Conservation (phyloP, 2,329 filamentous ascomycete species). For the Ophiostoma novo-ulmi region DNA sequence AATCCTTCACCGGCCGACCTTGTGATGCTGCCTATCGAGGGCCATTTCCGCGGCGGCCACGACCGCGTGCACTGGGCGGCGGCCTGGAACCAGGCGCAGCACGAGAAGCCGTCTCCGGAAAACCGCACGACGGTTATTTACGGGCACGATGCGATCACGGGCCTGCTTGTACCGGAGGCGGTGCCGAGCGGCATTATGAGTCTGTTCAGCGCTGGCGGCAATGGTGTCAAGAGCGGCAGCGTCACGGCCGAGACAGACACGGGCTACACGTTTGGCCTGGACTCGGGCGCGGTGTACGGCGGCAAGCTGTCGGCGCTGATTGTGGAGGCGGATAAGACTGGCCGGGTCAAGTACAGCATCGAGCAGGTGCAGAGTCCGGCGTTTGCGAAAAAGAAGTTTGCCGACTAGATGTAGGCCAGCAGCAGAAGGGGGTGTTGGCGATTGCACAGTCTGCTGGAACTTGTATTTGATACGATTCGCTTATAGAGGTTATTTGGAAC, state of each 20-base stretch:
- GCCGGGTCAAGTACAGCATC: slow-evolving; percentile 35
- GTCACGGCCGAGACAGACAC: slow-evolving; percentile 25
- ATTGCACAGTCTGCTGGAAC: not conserved
- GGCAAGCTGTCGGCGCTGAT: slow-evolving; percentile 71
- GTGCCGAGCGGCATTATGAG: slow-evolving; percentile 13
- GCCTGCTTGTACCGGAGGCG: slow-evolving; percentile 46
- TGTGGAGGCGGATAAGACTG: slow-evolving; percentile 49
- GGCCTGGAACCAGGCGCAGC: slow-evolving; percentile 52
- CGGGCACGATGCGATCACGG: slow-evolving; percentile 74
- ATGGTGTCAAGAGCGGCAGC: slow-evolving; percentile 22
- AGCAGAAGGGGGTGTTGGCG: not conserved
- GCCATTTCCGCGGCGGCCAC: slow-evolving; percentile 44
- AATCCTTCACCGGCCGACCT: slow-evolving; percentile 23
- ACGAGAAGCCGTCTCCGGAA: slow-evolving; percentile 29
- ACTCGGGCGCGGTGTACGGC: slow-evolving; percentile 75
- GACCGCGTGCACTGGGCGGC: slow-evolving; percentile 56
- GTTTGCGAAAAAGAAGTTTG: slow-evolving; percentile 19
- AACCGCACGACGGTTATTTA: slow-evolving; percentile 68
- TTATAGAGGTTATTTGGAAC: not conserved
- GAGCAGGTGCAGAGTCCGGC: slow-evolving; percentile 41
- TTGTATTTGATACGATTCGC: not conserved
- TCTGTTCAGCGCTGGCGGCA: slow-evolving; percentile 16
- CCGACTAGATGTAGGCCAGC: not conserved
- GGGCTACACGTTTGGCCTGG: slow-evolving; percentile 76
- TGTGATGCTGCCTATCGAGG: slow-evolving; percentile 38